phyloP scores from a whole-genome alignment of 106 monocot genomes.

The Allium fistulosum region DNA sequence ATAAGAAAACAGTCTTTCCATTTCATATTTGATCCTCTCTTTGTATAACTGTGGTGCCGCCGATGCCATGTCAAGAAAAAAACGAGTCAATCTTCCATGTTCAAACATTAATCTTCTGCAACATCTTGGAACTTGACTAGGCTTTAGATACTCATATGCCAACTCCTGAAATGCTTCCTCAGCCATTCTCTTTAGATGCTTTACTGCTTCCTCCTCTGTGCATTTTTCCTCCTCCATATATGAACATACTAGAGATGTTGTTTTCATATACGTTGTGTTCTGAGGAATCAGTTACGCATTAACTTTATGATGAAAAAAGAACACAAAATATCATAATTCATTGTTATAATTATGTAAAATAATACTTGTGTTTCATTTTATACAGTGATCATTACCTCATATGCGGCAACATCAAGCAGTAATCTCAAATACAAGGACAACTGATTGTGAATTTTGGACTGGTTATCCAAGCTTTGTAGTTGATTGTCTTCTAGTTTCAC shows the following conservation, averaged over 20 bases:
- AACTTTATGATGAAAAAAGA: not conserved
- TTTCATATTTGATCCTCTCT: constrained; percentile 1
- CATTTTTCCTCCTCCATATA: constrained; percentile 17
- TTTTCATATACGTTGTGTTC: not conserved
- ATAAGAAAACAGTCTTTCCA: constrained; percentile 1
- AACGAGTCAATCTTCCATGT: constrained; percentile 22
- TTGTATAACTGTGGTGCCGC: not conserved
- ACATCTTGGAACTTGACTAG: constrained; percentile 11
- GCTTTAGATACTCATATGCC: constrained; percentile 29
- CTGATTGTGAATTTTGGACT: not conserved
- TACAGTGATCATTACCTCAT: not conserved
- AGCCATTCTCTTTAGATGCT: constrained; percentile 4
- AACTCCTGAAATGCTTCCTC: constrained; percentile 27
- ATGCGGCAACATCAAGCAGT: not conserved
- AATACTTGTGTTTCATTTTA: too few relatives aligned
- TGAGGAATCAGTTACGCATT: not conserved
- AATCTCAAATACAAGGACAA: not conserved
- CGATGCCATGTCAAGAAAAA: constrained; percentile 3
- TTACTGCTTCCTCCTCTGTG: constrained; percentile 12
- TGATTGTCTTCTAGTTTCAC: not conserved
- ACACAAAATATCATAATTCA: not conserved
- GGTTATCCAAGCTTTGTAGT: not conserved
- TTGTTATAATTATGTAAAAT: not conserved
- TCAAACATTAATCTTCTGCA: constrained; percentile 33
- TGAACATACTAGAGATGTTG: not conserved